Evolutionary conservation across 805 yeast species (phyloP).

Genomic region (Pichia thaimueangensis): DNA sequence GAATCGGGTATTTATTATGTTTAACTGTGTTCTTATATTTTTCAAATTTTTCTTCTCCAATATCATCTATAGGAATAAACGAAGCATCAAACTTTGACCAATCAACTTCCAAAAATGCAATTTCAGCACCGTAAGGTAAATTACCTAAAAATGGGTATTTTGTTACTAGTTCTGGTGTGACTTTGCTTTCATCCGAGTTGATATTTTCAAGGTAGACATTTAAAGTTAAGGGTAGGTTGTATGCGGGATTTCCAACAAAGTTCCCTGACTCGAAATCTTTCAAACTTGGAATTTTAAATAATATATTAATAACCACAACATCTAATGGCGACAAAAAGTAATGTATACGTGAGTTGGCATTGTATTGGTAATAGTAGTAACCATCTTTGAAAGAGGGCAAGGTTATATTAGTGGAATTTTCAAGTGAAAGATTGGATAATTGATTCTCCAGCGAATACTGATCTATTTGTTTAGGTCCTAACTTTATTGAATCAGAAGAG

Average conservation of each 20-base stretch:
- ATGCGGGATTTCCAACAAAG: constrained; percentile 29
- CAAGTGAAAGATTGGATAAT: background rate
- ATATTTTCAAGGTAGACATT: constrained; percentile 57
- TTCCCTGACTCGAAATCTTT: background rate
- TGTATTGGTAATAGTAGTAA: constrained; percentile 66
- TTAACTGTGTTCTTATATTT: background rate
- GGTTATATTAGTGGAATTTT: background rate
- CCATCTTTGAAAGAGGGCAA: constrained; percentile 33
- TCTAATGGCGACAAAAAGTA: constrained; percentile 77
- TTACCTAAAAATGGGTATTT: constrained; percentile 72
- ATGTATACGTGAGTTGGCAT: constrained; percentile 57
- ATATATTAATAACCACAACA: constrained; percentile 49
- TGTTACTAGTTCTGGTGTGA: constrained; percentile 50
- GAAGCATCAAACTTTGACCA: constrained; percentile 42
- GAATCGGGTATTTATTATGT: constrained; percentile 15
- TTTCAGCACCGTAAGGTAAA: constrained; percentile 76
- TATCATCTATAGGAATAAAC: constrained; percentile 5
- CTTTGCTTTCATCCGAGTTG: constrained; percentile 45
- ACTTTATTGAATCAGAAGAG: constrained; percentile 1
- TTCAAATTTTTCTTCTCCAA: background rate
- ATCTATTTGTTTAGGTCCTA: constrained; percentile 26
- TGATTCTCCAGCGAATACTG: constrained; percentile 12
- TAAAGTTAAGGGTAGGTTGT: constrained; percentile 61
- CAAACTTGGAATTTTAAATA: constrained; percentile 4
- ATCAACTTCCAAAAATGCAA: constrained; percentile 79